phyloP scores from a whole-genome alignment of 352 stramenopile genomes.

The Phytopythium helicoides region DNA sequence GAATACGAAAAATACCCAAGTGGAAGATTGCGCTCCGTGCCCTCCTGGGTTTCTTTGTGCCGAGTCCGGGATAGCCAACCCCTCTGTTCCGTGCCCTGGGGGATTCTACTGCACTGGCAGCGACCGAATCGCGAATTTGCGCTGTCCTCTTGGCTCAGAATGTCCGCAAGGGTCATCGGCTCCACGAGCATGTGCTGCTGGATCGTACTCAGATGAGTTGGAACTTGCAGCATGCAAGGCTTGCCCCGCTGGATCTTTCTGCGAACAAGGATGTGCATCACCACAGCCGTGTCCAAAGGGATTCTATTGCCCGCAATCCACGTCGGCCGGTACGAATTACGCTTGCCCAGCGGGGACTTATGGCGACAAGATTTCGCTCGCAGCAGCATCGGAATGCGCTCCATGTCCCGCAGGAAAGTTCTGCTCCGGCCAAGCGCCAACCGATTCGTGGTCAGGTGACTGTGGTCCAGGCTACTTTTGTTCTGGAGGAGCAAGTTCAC shows the following conservation, averaged over 20 bases:
- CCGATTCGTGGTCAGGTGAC: conserved; percentile 41
- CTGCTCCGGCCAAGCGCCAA: conserved; percentile 63
- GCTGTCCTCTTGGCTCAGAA: conserved; percentile 68
- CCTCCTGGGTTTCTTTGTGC: conserved; percentile 57
- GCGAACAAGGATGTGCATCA: conserved; percentile 31
- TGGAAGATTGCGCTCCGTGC: conserved; percentile 69
- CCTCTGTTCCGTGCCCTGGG: conserved; percentile 43
- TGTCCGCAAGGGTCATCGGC: conserved; percentile 62
- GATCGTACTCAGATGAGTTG: conserved; percentile 61
- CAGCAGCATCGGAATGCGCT: conserved; percentile 37
- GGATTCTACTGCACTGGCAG: conserved; percentile 65
- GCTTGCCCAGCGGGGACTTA: conserved; percentile 63
- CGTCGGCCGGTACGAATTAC: conserved; percentile 37
- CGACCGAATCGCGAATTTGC: conserved; percentile 44
- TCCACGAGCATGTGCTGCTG: conserved; percentile 55
- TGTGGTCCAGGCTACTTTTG: conserved; percentile 81
- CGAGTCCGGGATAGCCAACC: conserved; percentile 43
- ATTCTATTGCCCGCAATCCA: conserved; percentile 76
- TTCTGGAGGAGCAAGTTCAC: conserved; percentile 26
- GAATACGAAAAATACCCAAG: conserved; percentile 55
- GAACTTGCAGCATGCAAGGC: conserved; percentile 55
- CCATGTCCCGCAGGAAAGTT: conserved; percentile 73
- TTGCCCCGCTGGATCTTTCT: conserved; percentile 80
- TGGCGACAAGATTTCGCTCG: conserved; percentile 41
- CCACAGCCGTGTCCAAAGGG: conserved; percentile 60